Base-by-base conservation (phyloP, 495 filamentous ascomycete species). In the Astrothelium subdiscretum region DNA sequence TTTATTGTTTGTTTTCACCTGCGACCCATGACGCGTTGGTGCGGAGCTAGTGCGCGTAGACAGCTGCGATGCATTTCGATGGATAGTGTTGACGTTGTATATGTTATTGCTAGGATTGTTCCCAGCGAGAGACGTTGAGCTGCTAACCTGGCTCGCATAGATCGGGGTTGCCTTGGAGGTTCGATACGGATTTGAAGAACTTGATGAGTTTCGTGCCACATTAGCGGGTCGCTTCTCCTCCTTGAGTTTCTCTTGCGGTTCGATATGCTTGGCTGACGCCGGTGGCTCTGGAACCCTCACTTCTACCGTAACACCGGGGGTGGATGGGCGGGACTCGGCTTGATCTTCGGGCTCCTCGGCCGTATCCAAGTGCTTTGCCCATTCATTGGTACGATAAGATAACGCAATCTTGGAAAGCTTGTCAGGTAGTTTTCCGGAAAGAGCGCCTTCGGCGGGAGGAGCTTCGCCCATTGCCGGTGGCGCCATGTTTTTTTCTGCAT, bases 301-400 rank as follows among this genome's bases (percentile, higher is more conserved):
- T 2, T 54, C 48, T 1, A 54, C 48, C 22, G 48, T 54, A 0
- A 54, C 48, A 27, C 48, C 48, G 29, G 48, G 48, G 11, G 48
- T 54, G 5, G 48, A 54, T 0, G 48, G 48, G 24, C 48, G 48
- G 22, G 48, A 54, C 12, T 69, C 32, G 1, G 80, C 78, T 15
- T 92, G 88, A 4, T 83, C 67, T n/a, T 88, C 85, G 27, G 90
- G 91, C 3, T 73, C 75, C 20, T 96, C 92, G 3, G 92, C 92
- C 44, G 79, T 74, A 31, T 85, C 82, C 22, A 95, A 75, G 73
- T 96, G 90, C 69, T 96, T 96, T 0, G 92, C 91, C 92, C 92
- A 97, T 75, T 97, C 92, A 66, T 96, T 95, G 4, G 91, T 97
- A 54, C 92, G 83, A 67, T 94, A 97, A 0, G 86, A 88, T 69